Percentiles rank a stretch among this genome's conserved stretches.
phyloP scores from a whole-genome alignment of 352 stramenopile genomes.

The Globisporangium splendens region DNA sequence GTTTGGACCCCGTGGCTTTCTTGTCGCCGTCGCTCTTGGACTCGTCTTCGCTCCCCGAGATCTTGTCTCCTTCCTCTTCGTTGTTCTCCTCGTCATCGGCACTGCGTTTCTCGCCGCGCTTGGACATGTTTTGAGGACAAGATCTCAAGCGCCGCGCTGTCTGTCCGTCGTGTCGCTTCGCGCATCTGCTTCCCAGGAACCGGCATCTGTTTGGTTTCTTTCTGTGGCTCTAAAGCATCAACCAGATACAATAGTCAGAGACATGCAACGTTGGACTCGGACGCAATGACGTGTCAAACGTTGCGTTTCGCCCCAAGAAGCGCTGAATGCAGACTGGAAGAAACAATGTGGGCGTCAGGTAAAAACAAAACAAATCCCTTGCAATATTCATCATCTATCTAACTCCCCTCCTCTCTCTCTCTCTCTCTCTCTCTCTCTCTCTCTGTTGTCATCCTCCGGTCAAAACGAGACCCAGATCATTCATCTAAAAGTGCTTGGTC shows the following conservation, averaged over 20 bases:
- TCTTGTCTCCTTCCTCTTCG: conserved; percentile 53
- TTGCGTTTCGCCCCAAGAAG: no score
- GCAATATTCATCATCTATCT: conserved; percentile 2
- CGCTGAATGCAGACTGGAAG: no score
- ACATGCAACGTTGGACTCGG: background rate
- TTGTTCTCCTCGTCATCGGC: conserved; percentile 44
- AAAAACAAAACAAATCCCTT: background rate
- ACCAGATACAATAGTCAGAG: background rate
- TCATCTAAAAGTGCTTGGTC: conserved; percentile 13
- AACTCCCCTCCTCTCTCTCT: background rate
- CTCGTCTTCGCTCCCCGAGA: conserved; percentile 34
- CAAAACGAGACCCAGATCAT: background rate
- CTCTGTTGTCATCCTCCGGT: background rate
- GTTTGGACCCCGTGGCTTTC: conserved; percentile 20
- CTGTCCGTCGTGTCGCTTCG: background rate
- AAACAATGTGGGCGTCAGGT: background rate
- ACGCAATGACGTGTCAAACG: no score
- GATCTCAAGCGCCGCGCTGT: background rate
- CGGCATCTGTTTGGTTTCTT: background rate
- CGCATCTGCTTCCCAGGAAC: background rate
- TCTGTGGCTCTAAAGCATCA: background rate
- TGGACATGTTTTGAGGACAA: conserved; percentile 37
- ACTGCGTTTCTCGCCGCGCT: conserved; percentile 50
- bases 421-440: background rate
- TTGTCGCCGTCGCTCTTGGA: conserved; percentile 36